These are phyloP conservation scores for Phalaenopsis aphrodite DNA, from an alignment of 106 monocot genomes.

Conservation along the genomic window DNA sequence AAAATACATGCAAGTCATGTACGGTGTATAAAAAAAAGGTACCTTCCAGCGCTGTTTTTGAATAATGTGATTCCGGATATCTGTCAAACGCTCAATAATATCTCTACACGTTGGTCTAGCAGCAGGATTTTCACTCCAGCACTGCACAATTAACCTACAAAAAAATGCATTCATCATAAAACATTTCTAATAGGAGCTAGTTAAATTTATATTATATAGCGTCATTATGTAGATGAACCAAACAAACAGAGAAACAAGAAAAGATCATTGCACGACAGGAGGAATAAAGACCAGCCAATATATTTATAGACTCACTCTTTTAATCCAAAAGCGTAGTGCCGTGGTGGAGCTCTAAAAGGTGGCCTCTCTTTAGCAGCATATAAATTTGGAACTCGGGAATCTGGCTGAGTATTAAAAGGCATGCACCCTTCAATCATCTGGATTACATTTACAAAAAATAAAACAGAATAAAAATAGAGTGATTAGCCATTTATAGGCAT, in stretches of 20 bases:
- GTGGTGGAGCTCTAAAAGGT: conserved; percentile 63
- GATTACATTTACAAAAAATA: conserved; percentile 12
- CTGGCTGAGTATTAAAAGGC: conserved; percentile 52
- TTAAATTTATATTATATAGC: background rate
- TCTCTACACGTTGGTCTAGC: conserved; percentile 63
- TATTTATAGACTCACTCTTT: conserved; percentile 60
- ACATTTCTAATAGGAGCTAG: background rate
- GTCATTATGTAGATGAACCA: background rate
- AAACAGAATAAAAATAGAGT: background rate
- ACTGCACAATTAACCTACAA: conserved; percentile 73
- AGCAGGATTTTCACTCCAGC: conserved; percentile 77
- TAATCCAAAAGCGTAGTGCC: conserved; percentile 60
- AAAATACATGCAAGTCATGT: background rate
- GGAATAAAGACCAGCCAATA: background rate
- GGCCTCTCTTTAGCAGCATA: conserved; percentile 84
- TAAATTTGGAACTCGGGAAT: conserved; percentile 58
- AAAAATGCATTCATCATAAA: background rate
- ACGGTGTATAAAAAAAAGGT: background rate
- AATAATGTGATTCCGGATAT: conserved; percentile 49
- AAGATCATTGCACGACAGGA: background rate
- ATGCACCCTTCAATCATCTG: conserved; percentile 95
- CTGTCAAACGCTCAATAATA: conserved; percentile 49
- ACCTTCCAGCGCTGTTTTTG: conserved; percentile 72
- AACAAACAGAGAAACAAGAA: background rate
- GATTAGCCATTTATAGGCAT: background rate